Evolutionary conservation across 129 eudicot species (phyloP).

Genomic region (Saposhnikovia divaricata): DNA sequence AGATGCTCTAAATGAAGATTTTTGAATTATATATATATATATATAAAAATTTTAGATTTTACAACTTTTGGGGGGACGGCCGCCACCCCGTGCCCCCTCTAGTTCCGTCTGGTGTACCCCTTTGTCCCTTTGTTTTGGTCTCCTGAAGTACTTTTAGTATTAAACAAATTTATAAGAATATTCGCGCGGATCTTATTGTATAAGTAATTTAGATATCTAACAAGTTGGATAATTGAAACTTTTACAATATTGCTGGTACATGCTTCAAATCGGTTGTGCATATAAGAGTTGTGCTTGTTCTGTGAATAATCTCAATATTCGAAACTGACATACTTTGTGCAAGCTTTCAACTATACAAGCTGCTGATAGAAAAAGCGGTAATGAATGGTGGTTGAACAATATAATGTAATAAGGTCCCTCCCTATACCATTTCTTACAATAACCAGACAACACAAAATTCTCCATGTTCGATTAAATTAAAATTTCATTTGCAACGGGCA

Average conservation of each 20-base stretch:
- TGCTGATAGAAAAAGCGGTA: slow-evolving; percentile 87
- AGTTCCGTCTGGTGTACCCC: too few relatives aligned
- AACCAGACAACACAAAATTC: background rate
- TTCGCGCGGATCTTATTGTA: background rate
- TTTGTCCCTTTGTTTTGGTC: too few relatives aligned
- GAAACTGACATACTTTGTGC: slow-evolving; percentile 10
- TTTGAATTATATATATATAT: too few relatives aligned
- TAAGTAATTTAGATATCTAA: background rate
- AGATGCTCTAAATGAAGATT: too few relatives aligned
- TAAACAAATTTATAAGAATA: too few relatives aligned
- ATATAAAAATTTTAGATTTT: too few relatives aligned
- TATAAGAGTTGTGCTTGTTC: background rate
- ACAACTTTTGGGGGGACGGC: too few relatives aligned
- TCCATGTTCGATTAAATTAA: background rate
- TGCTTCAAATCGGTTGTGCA: background rate
- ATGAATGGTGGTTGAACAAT: slow-evolving; percentile 82
- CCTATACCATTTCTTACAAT: background rate
- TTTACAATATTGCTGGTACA: background rate
- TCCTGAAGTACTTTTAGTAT: too few relatives aligned
- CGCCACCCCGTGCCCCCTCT: too few relatives aligned
- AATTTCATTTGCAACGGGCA: background rate
- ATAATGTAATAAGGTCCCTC: too few relatives aligned
- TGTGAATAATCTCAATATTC: background rate
- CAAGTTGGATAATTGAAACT: background rate
- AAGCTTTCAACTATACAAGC: slow-evolving; percentile 96